phyloP scores from a whole-genome alignment of 257 asterid genomes.

The Solanum pennellii region DNA sequence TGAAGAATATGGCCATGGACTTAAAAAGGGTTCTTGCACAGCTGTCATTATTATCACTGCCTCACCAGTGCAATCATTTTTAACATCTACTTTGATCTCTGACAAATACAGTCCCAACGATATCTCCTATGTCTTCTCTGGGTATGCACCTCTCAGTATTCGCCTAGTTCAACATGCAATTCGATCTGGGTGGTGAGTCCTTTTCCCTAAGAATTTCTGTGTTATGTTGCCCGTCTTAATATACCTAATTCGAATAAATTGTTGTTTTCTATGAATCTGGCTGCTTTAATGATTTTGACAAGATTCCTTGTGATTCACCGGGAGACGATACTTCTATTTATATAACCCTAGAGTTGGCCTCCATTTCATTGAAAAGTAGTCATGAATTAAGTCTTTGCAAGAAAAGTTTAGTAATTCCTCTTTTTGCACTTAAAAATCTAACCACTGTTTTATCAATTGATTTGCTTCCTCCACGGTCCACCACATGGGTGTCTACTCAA shows the following conservation, averaged over 20 bases:
- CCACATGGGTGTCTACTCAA: background rate
- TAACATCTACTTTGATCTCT: background rate
- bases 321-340: background rate
- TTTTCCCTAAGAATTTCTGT: background rate
- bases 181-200: slow-evolving; percentile 88
- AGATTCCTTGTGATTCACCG: background rate
- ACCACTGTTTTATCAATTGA: background rate
- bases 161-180: slow-evolving; percentile 93
- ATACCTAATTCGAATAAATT: background rate
- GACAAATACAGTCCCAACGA: slow-evolving; percentile 60
- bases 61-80: background rate
- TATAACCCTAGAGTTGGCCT: background rate
- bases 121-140: slow-evolving; percentile 90
- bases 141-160: slow-evolving; percentile 96
- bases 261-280: background rate
- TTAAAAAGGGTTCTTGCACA: background rate
- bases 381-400: background rate
- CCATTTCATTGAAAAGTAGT: background rate
- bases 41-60: background rate
- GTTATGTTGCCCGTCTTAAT: background rate
- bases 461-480: background rate
- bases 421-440: background rate
- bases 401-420: background rate
- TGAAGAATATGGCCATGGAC: background rate
- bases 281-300: background rate